Evolutionary conservation across 2,329 filamentous ascomycete genomes (phyloP).

Genomic region (Tolypocladium inflatum): DNA sequence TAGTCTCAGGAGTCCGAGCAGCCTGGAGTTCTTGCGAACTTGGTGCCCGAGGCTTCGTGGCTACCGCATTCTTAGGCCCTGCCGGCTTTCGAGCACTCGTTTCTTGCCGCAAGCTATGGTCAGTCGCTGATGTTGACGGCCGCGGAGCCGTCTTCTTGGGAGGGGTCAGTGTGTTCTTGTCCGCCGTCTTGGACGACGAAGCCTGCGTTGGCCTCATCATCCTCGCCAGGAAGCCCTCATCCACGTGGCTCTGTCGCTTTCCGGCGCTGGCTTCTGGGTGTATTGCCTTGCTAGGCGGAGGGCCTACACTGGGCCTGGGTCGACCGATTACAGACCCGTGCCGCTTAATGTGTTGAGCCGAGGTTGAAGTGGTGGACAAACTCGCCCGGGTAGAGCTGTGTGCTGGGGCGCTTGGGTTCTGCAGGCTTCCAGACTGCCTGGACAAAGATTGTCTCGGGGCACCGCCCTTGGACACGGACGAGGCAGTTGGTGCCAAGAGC

Average conservation of each 20-base stretch:
- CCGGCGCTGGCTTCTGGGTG: constrained; percentile 18
- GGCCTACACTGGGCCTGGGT: constrained; percentile 44
- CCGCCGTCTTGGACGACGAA: constrained; percentile 57
- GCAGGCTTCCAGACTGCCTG: constrained; percentile 22
- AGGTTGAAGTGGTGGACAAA: background rate
- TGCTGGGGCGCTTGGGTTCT: constrained; percentile 20
- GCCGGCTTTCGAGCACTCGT: background rate
- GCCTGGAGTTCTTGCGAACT: background rate
- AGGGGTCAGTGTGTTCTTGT: constrained; percentile 46
- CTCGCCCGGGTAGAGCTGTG: constrained; percentile 23
- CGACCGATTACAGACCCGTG: constrained; percentile 35
- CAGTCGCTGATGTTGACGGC: constrained; percentile 11
- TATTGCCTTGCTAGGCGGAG: constrained; percentile 43
- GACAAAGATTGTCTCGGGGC: constrained; percentile 13
- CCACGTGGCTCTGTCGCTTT: constrained; percentile 45
- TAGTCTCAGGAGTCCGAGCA: no score
- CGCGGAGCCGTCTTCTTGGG: constrained; percentile 28
- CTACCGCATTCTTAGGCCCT: background rate
- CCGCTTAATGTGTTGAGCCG: constrained; percentile 27
- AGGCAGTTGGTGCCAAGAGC: constrained; percentile 59
- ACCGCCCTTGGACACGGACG: constrained; percentile 53
- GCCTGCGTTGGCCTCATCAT: constrained; percentile 72
- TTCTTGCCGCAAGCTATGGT: constrained; percentile 8
- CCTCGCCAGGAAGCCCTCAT: constrained; percentile 66
- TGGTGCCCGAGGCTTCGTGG: background rate